Percentiles rank a stretch among this genome's conserved stretches.
Conservation (phyloP, 1,139 yeast species). For the Lodderomyces orthopsilosis region DNA sequence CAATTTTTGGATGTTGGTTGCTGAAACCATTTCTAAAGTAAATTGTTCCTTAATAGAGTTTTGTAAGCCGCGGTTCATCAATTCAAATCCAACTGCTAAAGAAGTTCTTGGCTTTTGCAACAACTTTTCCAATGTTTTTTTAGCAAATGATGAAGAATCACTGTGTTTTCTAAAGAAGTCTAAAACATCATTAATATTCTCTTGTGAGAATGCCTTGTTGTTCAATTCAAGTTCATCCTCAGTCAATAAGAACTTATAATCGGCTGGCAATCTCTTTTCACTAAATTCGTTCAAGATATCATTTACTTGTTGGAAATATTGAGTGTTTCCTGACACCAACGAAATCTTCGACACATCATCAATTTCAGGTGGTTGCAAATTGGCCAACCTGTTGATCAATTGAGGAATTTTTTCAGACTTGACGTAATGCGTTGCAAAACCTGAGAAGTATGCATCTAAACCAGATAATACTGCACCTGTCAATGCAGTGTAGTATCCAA, state of each 20-base stretch:
- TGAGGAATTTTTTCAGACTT: conserved; percentile 61
- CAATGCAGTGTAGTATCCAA: conserved; percentile 83
- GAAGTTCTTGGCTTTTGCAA: conserved; percentile 71
- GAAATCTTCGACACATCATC: conserved; percentile 21
- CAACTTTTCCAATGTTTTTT: conserved; percentile 53
- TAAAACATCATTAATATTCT: conserved; percentile 61
- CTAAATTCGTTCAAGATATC: conserved; percentile 76
- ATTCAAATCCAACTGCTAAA: conserved; percentile 67
- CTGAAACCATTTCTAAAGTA: conserved; percentile 71
- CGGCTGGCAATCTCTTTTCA: conserved; percentile 60
- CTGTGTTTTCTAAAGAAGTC: conserved; percentile 42
- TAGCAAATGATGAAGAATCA: conserved; percentile 69
- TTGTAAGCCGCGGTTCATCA: conserved; percentile 60
- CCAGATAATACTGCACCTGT: conserved; percentile 83
- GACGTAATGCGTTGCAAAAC: conserved; percentile 89
- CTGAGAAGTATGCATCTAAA: conserved; percentile 73
- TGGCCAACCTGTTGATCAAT: conserved; percentile 63
- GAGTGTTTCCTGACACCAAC: conserved; percentile 22
- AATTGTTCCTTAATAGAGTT: conserved; percentile 66
- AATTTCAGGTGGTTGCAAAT: conserved; percentile 44
- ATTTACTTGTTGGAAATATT: conserved; percentile 59
- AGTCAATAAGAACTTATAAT: conserved; percentile 58
- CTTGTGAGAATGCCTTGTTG: conserved; percentile 62
- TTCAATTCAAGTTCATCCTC: conserved; percentile 59
- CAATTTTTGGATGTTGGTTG: conserved; percentile 67